Evolutionary conservation across 805 yeast species (phyloP).

Genomic region (Nakazawaea molendinolei): DNA sequence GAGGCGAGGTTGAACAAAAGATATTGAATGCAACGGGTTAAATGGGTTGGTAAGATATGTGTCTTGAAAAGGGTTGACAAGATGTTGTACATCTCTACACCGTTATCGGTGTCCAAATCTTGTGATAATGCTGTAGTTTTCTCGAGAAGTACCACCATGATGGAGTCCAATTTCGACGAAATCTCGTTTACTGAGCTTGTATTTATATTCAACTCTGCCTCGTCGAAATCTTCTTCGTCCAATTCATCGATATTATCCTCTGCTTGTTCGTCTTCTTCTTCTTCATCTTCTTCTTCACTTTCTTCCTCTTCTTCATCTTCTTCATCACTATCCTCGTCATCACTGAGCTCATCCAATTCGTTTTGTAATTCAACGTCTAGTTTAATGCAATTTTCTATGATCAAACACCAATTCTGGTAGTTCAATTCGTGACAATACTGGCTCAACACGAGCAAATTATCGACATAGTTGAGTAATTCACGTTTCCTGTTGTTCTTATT

Average conservation of each 20-base stretch:
- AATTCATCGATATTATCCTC: conserved; percentile 22
- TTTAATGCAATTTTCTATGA: conserved; percentile 74
- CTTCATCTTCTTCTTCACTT: conserved; percentile 25
- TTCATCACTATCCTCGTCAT: conserved; percentile 50
- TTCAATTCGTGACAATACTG: conserved; percentile 74
- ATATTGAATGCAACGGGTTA: conserved; percentile 83
- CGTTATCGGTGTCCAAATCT: conserved; percentile 51
- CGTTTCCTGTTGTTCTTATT: conserved; percentile 60
- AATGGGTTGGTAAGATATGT: conserved; percentile 85
- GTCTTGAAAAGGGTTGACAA: conserved; percentile 72
- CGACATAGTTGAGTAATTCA: conserved; percentile 54
- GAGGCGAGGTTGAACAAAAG: conserved; percentile 77
- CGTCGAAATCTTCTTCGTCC: conserved; percentile 22
- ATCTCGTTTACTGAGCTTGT: conserved; percentile 44
- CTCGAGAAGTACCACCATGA: conserved; percentile 51
- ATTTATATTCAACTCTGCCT: conserved; percentile 38
- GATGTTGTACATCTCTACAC: conserved; percentile 64
- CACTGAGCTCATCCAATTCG: conserved; percentile 79
- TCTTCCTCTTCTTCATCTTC: conserved; percentile 28
- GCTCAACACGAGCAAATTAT: conserved; percentile 52
- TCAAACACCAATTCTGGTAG: conserved; percentile 69
- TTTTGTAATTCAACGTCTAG: conserved; percentile 90
- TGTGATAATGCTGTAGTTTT: conserved; percentile 48
- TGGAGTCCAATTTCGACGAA: conserved; percentile 64
- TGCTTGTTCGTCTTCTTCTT: conserved; percentile 18